Percentiles rank a stretch among this genome's conserved stretches.
Evolutionary conservation across 2,329 filamentous ascomycete species (phyloP).

Genomic region (Aspergillus sp.): DNA sequence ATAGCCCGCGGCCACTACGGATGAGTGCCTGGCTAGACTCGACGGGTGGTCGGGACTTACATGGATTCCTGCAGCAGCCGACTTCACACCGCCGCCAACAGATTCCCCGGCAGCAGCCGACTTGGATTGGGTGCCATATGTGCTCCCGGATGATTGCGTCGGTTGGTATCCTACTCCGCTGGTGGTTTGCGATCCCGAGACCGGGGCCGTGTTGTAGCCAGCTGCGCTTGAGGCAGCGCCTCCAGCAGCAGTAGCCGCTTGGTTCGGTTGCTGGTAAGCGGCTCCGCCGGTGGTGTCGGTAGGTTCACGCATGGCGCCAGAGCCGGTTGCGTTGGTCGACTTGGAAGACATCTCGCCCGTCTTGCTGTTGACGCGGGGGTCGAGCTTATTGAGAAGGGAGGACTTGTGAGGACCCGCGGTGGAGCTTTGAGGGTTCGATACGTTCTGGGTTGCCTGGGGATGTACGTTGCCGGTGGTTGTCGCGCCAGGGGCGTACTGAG

Average conservation of each 20-base stretch:
- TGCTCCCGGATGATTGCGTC: conserved; percentile 18
- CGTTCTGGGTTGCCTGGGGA: conserved; percentile 10
- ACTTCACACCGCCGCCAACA: conserved; percentile 29
- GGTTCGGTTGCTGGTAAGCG: conserved; percentile 16
- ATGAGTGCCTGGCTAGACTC: not conserved
- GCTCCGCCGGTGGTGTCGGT: conserved; percentile 4
- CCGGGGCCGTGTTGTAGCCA: conserved; percentile 19
- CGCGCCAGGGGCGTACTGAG: conserved; percentile 21
- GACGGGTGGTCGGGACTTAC: conserved; percentile 27
- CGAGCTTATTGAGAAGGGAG: conserved; percentile 28
- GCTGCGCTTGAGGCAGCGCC: conserved; percentile 27
- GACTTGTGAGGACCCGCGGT: conserved; percentile 23
- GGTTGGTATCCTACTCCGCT: conserved; percentile 14
- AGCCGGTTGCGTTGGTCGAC: conserved; percentile 17
- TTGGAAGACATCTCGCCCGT: conserved; percentile 24
- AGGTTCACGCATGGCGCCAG: conserved; percentile 11
- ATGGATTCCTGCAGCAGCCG: conserved; percentile 36
- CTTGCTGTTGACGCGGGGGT: conserved; percentile 30
- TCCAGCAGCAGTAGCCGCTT: conserved; percentile 22
- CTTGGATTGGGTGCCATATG: conserved; percentile 12
- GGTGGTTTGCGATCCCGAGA: conserved; percentile 1
- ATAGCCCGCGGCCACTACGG: conserved; percentile 3
- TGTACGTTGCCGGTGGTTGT: conserved; percentile 17
- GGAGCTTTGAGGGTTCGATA: conserved; percentile 8
- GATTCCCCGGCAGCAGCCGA: conserved; percentile 21